Evolutionary conservation across 192 early-diverging fungal genomes (phyloP).

Genomic region (Umbelopsis sp.): DNA sequence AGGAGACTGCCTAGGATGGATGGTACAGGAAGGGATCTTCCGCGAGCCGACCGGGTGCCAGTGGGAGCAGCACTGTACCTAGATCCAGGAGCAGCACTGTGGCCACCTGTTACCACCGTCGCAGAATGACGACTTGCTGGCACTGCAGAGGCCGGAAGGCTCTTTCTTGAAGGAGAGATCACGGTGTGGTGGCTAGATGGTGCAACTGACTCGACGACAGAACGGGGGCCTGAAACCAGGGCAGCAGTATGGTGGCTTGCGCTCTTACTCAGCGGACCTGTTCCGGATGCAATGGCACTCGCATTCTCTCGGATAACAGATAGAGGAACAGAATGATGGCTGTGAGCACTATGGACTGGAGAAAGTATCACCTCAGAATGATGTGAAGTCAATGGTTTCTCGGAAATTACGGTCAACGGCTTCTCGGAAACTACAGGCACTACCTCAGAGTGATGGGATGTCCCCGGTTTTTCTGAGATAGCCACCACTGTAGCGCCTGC

Average conservation of each 20-base stretch:
- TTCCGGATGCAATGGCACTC: constrained; percentile 7
- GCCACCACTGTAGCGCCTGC: background rate
- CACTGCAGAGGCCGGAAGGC: background rate
- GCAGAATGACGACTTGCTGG: constrained; percentile 4
- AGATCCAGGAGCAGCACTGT: background rate
- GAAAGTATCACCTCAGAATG: background rate
- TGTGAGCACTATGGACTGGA: background rate
- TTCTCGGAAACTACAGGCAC: background rate
- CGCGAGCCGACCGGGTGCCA: background rate
- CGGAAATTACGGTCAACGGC: background rate
- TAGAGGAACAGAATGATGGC: constrained; percentile 3
- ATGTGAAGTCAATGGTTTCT: constrained; percentile 1
- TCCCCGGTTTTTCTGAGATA: background rate
- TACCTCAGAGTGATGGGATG: constrained; percentile 1
- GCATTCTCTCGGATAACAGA: constrained; percentile 13
- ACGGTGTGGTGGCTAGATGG: constrained; percentile 12
- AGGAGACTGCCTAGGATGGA: background rate
- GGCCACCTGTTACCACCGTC: background rate
- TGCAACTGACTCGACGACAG: background rate
- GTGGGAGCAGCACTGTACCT: background rate
- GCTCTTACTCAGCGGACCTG: background rate
- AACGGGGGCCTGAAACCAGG: background rate
- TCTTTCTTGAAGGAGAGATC: constrained; percentile 1
- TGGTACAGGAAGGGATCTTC: background rate
- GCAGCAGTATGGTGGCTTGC: constrained; percentile 1